Conservation (phyloP, 352 stramenopile species). For the Globisporangium recalcitrans region DNA sequence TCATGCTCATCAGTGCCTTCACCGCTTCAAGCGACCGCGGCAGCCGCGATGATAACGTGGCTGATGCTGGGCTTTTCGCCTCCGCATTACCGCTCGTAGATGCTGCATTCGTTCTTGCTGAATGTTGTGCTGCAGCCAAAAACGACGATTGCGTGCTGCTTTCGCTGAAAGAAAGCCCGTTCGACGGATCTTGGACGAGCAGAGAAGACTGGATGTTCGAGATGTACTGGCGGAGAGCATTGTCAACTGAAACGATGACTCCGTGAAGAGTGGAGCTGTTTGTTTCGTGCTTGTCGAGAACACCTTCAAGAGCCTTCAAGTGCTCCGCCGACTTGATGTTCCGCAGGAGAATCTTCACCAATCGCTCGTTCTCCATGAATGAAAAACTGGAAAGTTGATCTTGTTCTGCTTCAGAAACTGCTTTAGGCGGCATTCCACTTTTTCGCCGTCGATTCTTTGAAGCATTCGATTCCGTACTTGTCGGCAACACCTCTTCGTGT, state of each 20-base stretch:
- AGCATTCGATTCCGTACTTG: neutral
- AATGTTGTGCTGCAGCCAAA: slow-evolving; percentile 8
- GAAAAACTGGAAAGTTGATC: slow-evolving; percentile 21
- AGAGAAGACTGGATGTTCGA: slow-evolving; percentile 13
- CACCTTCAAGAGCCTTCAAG: slow-evolving; percentile 36
- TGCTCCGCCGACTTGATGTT: slow-evolving; percentile 59
- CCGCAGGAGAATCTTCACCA: slow-evolving; percentile 65
- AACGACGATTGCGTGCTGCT: slow-evolving; percentile 10
- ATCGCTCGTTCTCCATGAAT: slow-evolving; percentile 71
- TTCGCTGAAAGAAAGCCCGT: neutral
- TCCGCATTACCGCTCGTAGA: neutral
- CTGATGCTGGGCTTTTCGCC: neutral
- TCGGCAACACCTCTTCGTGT: neutral
- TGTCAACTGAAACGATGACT: slow-evolving; percentile 28
- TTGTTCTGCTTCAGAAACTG: neutral
- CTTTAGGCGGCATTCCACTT: slow-evolving; percentile 1
- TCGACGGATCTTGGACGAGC: neutral
- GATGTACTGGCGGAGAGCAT: slow-evolving; percentile 28
- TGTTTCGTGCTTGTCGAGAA: slow-evolving; percentile 50
- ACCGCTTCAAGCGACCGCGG: slow-evolving; percentile 6
- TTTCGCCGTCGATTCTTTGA: slow-evolving; percentile 9
- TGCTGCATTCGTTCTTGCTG: neutral
- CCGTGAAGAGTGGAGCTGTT: slow-evolving; percentile 28
- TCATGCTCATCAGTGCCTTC: slow-evolving; percentile 25
- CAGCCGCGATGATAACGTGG: neutral